Base-by-base conservation (phyloP, 2,329 filamentous ascomycete species). In the Botryotinia narcissicola region DNA sequence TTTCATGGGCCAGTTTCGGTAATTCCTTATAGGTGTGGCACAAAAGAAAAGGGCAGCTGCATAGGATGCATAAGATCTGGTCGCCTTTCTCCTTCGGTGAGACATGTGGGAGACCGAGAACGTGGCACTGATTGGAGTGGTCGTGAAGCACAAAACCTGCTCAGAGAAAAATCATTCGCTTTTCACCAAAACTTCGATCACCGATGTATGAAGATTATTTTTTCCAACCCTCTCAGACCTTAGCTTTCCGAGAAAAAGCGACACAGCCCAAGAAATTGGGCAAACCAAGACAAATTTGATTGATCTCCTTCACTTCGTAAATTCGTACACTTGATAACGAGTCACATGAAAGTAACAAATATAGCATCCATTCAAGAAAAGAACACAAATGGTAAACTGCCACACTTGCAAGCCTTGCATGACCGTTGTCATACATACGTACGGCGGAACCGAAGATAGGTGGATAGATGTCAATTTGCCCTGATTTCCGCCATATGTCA, bases 11-110 rank as follows among this genome's bases (percentile, higher is more conserved):
- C 62, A 60, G 32, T 40, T 22, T 40, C 40, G 51, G 71, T n/a
- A 40, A 59, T 72, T 46, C 44, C 25, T 44, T 9, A 32, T 29
- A 57, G 32, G n/a, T 57, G 71, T 68, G 71, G 62, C 62, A 68
- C 62, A 48, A 25, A 40, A 72, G 51, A 60, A 72, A 67, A 72
- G 70, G 70, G 40, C 62, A 67, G 37, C 48, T 72, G 71, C 71
- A 72, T 37, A 57, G 67, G 63, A 72, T 69, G 71, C 71, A 72
- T 46, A 57, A 72, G 63, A 72, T 72, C 71, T 72, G 71, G 71
- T 68, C 63, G 62, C 71, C 71, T 72, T 61, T 46, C 61, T 32
- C n/a, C 42, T 51, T 67, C 48, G 62, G 71, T 72, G 40, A 68
- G 62, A 72, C 51, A 72, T 51, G 37, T 71, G 46, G 64, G 37